Conservation (phyloP, 1,284 basidiomycete genomes). For the Volvariella volvacea region DNA sequence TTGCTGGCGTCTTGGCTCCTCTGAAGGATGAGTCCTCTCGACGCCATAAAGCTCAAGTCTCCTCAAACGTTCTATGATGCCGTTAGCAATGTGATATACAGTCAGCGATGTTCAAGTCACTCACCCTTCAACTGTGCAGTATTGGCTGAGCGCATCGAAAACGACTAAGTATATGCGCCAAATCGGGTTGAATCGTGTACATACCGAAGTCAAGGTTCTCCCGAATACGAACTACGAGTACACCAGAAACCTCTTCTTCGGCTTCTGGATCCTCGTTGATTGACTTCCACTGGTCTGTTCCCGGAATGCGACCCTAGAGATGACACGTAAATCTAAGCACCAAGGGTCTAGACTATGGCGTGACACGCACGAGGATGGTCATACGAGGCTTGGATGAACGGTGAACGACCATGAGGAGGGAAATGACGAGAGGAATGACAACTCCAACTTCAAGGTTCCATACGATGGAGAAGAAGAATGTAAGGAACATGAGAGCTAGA, state of each 20-base stretch:
- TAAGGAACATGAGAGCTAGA: conserved; percentile 75
- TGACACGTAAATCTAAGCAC: not conserved
- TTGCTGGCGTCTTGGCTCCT: conserved; percentile 70
- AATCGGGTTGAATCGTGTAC: conserved; percentile 12
- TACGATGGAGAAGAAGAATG: conserved; percentile 76
- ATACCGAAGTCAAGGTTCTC: conserved; percentile 79
- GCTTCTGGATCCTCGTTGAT: conserved; percentile 75
- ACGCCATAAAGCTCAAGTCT: conserved; percentile 78
- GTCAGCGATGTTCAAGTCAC: not conserved
- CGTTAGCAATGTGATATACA: conserved; percentile 1
- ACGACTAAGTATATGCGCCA: not conserved
- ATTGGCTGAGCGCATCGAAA: conserved; percentile 50
- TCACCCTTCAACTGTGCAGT: conserved; percentile 81
- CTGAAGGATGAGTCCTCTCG: conserved; percentile 77
- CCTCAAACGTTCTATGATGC: conserved; percentile 63
- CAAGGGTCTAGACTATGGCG: not conserved
- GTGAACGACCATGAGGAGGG: conserved; percentile 82
- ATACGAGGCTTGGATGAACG: conserved; percentile 68
- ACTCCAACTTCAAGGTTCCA: conserved; percentile 84
- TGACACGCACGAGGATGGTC: conserved; percentile 37
- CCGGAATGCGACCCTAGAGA: conserved; percentile 68
- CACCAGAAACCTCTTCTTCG: conserved; percentile 70
- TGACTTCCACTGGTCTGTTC: conserved; percentile 77
- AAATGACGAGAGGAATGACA: conserved; percentile 77
- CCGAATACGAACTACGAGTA: conserved; percentile 74